These are phyloP conservation scores for Lasiosphaeria miniovina DNA, from an alignment of 495 filamentous ascomycete genomes.

Conservation along the genomic window DNA sequence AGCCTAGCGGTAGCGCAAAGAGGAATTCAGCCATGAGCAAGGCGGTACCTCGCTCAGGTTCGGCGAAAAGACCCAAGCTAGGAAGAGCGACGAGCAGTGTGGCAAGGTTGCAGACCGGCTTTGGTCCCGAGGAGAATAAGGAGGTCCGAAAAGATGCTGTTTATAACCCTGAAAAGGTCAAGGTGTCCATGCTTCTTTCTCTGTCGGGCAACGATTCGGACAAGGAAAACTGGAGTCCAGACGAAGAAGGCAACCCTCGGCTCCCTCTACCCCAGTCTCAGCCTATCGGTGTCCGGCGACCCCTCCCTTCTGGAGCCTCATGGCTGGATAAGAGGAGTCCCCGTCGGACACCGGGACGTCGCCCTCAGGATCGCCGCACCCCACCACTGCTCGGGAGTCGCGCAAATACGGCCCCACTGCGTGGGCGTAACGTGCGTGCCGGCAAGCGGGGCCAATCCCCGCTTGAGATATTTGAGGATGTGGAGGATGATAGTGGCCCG, in stretches of 20 bases:
- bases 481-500: constrained; percentile 1
- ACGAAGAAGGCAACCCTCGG: constrained; percentile 45
- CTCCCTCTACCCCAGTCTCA: constrained; percentile 22
- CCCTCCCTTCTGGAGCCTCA: constrained; percentile 17
- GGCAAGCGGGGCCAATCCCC: constrained; percentile 13
- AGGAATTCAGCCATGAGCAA: constrained; percentile 54
- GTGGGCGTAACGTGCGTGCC: constrained; percentile 4
- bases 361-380: constrained; percentile 29
- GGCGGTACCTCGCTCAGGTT: constrained; percentile 43
- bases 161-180: constrained; percentile 46
- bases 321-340: constrained; percentile 26
- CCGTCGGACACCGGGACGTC: constrained; percentile 34
- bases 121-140: constrained; percentile 31
- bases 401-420: constrained; percentile 33
- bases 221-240: constrained; percentile 84
- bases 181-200: constrained; percentile 29
- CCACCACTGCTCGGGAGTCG: constrained; percentile 27
- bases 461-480: constrained; percentile 44
- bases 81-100: constrained; percentile 62
- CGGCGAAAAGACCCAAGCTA: constrained; percentile 63
- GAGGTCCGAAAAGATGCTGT: constrained; percentile 17
- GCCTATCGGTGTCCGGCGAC: constrained; percentile 14
- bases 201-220: constrained; percentile 66
- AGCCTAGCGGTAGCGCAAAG: constrained; percentile 49
- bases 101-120: constrained; percentile 59